phyloP scores from a whole-genome alignment of 768 basidiomycete species.

The Pisolithus marmoratus region DNA sequence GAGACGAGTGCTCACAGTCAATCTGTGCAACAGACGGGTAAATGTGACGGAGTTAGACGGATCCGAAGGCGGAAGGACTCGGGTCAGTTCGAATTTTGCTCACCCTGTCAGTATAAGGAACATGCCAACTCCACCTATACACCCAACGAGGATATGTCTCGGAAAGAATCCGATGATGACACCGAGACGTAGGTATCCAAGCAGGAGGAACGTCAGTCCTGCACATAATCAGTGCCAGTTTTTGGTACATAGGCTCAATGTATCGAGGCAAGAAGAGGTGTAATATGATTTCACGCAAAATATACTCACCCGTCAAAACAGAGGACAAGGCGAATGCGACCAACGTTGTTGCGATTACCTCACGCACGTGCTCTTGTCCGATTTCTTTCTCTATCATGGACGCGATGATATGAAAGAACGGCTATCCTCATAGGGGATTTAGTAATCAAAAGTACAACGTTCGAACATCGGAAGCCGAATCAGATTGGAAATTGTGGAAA shows the following conservation, averaged over 20 bases:
- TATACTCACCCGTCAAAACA: slow-evolving; percentile 67
- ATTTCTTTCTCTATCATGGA: slow-evolving; percentile 69
- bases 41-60: neutral
- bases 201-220: slow-evolving; percentile 70
- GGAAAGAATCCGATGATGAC: slow-evolving; percentile 93
- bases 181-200: slow-evolving; percentile 80
- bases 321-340: slow-evolving; percentile 85
- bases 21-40: slow-evolving; percentile 32
- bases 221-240: neutral
- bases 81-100: slow-evolving; percentile 12
- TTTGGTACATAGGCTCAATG: no score
- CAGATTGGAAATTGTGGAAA: no score
- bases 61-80: neutral
- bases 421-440: slow-evolving; percentile 36
- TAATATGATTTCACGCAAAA: slow-evolving; percentile 5
- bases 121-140: slow-evolving; percentile 93
- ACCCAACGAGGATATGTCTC: slow-evolving; percentile 94
- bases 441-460: no score
- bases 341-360: slow-evolving; percentile 88
- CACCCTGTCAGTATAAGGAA: slow-evolving; percentile 90
- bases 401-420: slow-evolving; percentile 93
- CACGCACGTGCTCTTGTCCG: slow-evolving; percentile 59
- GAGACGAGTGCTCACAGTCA: slow-evolving; percentile 81
- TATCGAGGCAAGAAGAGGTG: neutral
- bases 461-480: no score